Percentiles rank a stretch among this genome's conserved stretches.
These are phyloP conservation scores for Aspergillus hiratsukae DNA, from an alignment of 2,329 filamentous ascomycete species.

Conservation along the genomic window DNA sequence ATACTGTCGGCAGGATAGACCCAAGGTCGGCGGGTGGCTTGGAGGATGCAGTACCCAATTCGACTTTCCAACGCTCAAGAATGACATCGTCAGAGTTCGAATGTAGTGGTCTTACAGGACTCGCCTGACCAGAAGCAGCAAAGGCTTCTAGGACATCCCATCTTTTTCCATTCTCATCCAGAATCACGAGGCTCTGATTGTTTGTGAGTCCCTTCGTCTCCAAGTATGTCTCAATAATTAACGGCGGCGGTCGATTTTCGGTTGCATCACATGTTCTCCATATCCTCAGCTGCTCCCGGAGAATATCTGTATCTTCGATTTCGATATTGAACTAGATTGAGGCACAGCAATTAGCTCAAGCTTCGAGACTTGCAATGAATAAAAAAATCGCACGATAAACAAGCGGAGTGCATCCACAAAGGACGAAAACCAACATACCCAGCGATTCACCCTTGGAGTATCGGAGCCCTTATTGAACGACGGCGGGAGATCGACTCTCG, in stretches of 20 bases:
- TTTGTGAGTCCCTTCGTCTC: constrained; percentile 73
- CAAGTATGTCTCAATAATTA: constrained; percentile 87
- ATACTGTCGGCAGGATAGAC: constrained; percentile 73
- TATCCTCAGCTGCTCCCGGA: constrained; percentile 70
- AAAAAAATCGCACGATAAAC: not conserved
- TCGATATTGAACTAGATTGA: constrained; percentile 82
- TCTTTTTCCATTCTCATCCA: constrained; percentile 84
- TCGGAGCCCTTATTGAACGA: constrained; percentile 54
- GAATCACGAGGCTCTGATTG: constrained; percentile 79
- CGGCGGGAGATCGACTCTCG: constrained; percentile 66
- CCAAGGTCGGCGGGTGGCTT: constrained; percentile 53
- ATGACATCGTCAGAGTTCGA: constrained; percentile 65
- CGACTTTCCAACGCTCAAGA: constrained; percentile 85
- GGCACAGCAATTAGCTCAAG: constrained; percentile 1
- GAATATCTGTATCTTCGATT: constrained; percentile 85
- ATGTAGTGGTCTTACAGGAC: constrained; percentile 40
- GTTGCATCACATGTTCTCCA: constrained; percentile 80
- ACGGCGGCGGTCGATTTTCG: constrained; percentile 70
- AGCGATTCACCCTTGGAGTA: constrained; percentile 71
- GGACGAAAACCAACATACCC: constrained; percentile 55
- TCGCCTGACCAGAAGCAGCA: constrained; percentile 53
- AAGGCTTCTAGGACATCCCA: constrained; percentile 89
- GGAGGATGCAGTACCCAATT: constrained; percentile 62
- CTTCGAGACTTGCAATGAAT: not conserved
- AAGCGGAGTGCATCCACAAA: not conserved